These are phyloP conservation scores for Jamesozyma jinghongensis DNA, from an alignment of 805 yeast genomes.

Conservation along the genomic window DNA sequence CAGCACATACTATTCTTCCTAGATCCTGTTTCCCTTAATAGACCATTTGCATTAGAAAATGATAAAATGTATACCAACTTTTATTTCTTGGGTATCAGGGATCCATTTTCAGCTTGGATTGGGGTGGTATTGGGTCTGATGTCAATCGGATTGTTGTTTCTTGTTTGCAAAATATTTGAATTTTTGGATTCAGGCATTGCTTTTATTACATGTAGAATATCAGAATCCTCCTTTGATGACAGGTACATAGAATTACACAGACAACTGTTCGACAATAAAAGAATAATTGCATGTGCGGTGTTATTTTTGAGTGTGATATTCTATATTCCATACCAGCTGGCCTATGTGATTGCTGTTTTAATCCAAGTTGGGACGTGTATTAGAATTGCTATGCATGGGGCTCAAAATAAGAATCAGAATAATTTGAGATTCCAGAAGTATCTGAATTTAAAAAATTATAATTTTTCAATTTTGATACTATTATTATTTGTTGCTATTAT, in stretches of 20 bases:
- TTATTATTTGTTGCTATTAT: conserved; percentile 76
- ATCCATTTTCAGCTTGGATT: conserved; percentile 42
- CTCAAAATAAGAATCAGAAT: neutral
- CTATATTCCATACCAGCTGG: conserved; percentile 76
- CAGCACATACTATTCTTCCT: conserved; percentile 34
- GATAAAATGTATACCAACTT: conserved; percentile 39
- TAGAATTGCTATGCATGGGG: conserved; percentile 21
- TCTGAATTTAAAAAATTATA: conserved; percentile 43
- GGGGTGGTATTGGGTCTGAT: conserved; percentile 45
- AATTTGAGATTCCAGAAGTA: conserved; percentile 5
- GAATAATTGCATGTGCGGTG: conserved; percentile 29
- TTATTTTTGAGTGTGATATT: conserved; percentile 43
- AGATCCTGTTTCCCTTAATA: conserved; percentile 48
- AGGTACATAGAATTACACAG: neutral
- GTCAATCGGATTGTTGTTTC: conserved; percentile 16
- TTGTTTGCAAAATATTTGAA: conserved; percentile 1
- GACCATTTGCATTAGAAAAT: conserved; percentile 35
- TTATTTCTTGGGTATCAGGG: conserved; percentile 63
- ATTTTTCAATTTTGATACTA: conserved; percentile 51
- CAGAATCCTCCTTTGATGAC: neutral
- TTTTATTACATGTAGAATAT: neutral
- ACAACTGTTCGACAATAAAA: conserved; percentile 17
- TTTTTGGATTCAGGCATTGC: neutral
- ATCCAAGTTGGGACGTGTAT: conserved; percentile 51
- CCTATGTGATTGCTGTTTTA: conserved; percentile 49